Conservation (phyloP, 129 eudicot genomes). For the sunflower (Helianthus annuus) region DNA sequence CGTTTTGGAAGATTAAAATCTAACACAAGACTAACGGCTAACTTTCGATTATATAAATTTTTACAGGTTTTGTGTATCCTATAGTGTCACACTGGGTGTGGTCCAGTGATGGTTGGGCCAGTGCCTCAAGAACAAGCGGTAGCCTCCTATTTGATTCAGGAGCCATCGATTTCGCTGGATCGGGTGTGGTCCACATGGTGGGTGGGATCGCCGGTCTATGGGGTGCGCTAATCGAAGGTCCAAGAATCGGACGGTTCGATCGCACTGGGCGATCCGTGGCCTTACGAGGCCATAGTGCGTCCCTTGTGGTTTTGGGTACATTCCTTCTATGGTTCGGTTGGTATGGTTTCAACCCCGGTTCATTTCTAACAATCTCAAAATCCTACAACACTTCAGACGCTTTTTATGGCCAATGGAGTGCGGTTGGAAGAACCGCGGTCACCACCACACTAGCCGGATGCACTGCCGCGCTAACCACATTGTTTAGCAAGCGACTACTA, state of each 20-base stretch:
- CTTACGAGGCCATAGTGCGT: conserved; percentile 63
- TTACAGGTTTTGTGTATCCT: conserved; percentile 63
- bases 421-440: conserved; percentile 71
- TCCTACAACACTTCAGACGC: conserved; percentile 34
- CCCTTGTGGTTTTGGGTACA: conserved; percentile 60
- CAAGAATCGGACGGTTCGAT: conserved; percentile 65
- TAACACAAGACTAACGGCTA: background rate
- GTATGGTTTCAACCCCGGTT: conserved; percentile 78
- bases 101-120: conserved; percentile 75
- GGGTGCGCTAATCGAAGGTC: conserved; percentile 77
- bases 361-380: conserved; percentile 54
- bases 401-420: conserved; percentile 70
- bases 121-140: conserved; percentile 50
- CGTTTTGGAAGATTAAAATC: too few species aligned
- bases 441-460: conserved; percentile 74
- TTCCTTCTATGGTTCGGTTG: conserved; percentile 78
- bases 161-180: conserved; percentile 70
- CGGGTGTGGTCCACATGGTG: conserved; percentile 78
- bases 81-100: conserved; percentile 71
- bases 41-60: background rate
- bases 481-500: conserved; percentile 58
- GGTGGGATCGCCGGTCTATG: conserved; percentile 75
- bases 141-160: conserved; percentile 60
- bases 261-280: conserved; percentile 57
- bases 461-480: conserved; percentile 65